These are phyloP conservation scores for Leishmania gerbilli DNA, from an alignment of 208 protist species.

Conservation along the genomic window DNA sequence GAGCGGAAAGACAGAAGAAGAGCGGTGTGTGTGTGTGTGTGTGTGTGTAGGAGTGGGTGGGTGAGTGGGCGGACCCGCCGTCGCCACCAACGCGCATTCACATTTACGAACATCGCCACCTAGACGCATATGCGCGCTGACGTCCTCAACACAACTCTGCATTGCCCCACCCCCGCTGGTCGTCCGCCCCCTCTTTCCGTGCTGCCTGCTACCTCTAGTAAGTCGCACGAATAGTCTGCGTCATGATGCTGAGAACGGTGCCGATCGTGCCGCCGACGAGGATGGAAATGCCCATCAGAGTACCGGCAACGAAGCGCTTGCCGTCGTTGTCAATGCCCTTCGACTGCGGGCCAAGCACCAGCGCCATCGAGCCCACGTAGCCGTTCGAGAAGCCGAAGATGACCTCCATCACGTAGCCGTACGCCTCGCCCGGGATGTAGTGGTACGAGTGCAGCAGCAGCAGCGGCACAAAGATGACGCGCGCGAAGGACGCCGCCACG, in stretches of 20 bases:
- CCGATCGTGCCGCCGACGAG: conserved; percentile 47
- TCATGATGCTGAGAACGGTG: conserved; percentile 50
- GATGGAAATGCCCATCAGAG: conserved; percentile 58
- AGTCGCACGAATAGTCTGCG: conserved; percentile 35
- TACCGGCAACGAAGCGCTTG: conserved; percentile 62
- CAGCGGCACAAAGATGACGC: conserved; percentile 57
- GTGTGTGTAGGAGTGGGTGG: too few species aligned
- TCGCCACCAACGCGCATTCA: background rate
- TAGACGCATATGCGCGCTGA: background rate
- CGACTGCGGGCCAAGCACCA: conserved; percentile 50
- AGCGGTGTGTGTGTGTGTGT: too few species aligned
- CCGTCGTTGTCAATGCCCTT: conserved; percentile 35
- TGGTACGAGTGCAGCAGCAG: conserved; percentile 59
- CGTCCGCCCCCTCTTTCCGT: background rate
- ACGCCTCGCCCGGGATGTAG: conserved; percentile 53
- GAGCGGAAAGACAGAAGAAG: too few species aligned
- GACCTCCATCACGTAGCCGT: conserved; percentile 54
- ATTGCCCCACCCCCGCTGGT: background rate
- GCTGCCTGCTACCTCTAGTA: background rate
- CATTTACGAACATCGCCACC: background rate
- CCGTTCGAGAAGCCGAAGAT: conserved; percentile 64
- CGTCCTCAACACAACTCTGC: background rate
- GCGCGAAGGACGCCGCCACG: conserved; percentile 38
- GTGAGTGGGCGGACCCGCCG: background rate
- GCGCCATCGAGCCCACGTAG: conserved; percentile 46